Conservation (phyloP, 495 filamentous ascomycete genomes). For the Neurospora tetraspora region DNA sequence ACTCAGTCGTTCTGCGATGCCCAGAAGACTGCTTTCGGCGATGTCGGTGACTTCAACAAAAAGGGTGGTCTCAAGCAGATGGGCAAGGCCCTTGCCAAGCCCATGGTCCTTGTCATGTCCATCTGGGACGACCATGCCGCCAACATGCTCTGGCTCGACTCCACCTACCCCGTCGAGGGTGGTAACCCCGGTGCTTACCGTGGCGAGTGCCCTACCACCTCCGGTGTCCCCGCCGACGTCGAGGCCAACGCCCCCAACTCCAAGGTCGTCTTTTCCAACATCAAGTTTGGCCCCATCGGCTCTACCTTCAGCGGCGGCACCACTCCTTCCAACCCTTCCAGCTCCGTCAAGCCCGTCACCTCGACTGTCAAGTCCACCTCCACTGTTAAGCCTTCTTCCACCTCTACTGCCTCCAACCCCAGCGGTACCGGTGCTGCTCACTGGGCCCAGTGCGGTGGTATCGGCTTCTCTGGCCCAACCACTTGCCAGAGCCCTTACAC, state of each 20-base stretch:
- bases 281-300: slow-evolving; percentile 59
- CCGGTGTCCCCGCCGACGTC: slow-evolving; percentile 50
- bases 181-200: slow-evolving; percentile 52
- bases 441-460: slow-evolving; percentile 37
- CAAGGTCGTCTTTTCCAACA: slow-evolving; percentile 51
- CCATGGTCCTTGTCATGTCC: slow-evolving; percentile 70
- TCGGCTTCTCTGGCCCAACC: slow-evolving; percentile 34
- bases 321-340: slow-evolving; percentile 1
- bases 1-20: slow-evolving; percentile 50
- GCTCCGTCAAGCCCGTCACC: slow-evolving; percentile 9
- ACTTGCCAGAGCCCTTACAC: slow-evolving; percentile 26
- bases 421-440: slow-evolving; percentile 12
- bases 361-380: slow-evolving; percentile 7
- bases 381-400: slow-evolving; percentile 3
- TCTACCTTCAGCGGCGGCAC: slow-evolving; percentile 41
- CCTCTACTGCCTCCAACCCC: slow-evolving; percentile 4
- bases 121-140: slow-evolving; percentile 69
- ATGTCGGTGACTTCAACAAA: slow-evolving; percentile 45
- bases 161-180: slow-evolving; percentile 54
- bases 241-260: slow-evolving; percentile 45
- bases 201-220: slow-evolving; percentile 54
- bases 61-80: slow-evolving; percentile 53
- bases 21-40: slow-evolving; percentile 53
- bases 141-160: slow-evolving; percentile 83
- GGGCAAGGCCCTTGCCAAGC: slow-evolving; percentile 42